A percentile compares a stretch with the other conserved stretches of the same genome.
Conservation (phyloP, 1,284 basidiomycete species). For the Trametes pubescens region DNA sequence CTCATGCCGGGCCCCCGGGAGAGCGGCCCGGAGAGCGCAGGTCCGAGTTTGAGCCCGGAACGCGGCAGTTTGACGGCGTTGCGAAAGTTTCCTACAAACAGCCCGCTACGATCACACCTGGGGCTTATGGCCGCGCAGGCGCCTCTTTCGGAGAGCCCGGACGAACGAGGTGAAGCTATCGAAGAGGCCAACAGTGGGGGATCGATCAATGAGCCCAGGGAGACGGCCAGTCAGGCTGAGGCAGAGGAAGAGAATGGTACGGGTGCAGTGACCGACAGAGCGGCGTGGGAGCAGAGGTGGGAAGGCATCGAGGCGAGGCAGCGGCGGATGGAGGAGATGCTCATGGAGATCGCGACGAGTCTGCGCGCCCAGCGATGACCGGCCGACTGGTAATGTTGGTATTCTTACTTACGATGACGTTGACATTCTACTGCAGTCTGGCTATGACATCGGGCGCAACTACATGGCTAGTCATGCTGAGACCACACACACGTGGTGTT, state of each 20-base stretch:
- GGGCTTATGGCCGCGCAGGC: constrained; percentile 28
- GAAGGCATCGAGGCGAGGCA: constrained; percentile 68
- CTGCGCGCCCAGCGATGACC: neutral
- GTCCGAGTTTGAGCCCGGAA: constrained; percentile 6
- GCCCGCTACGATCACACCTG: constrained; percentile 30
- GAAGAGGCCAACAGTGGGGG: constrained; percentile 44
- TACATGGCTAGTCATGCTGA: no score
- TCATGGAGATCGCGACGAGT: constrained; percentile 46
- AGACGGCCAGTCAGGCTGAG: constrained; percentile 53
- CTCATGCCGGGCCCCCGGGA: neutral
- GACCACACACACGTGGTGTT: no score
- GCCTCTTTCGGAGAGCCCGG: constrained; percentile 46
- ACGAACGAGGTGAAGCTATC: constrained; percentile 44
- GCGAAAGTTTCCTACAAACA: constrained; percentile 38
- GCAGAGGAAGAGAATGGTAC: constrained; percentile 44
- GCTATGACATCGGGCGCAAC: no score
- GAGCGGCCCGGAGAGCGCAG: constrained; percentile 1
- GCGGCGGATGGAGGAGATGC: constrained; percentile 67
- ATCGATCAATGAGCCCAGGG: constrained; percentile 49
- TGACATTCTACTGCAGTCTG: no score
- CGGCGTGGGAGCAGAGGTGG: constrained; percentile 53
- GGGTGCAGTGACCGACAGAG: constrained; percentile 39
- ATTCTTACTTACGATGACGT: neutral
- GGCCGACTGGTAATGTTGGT: neutral
- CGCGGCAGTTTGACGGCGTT: constrained; percentile 21